Base-by-base conservation (phyloP, 129 eudicot genomes). In the Logfia minima region DNA sequence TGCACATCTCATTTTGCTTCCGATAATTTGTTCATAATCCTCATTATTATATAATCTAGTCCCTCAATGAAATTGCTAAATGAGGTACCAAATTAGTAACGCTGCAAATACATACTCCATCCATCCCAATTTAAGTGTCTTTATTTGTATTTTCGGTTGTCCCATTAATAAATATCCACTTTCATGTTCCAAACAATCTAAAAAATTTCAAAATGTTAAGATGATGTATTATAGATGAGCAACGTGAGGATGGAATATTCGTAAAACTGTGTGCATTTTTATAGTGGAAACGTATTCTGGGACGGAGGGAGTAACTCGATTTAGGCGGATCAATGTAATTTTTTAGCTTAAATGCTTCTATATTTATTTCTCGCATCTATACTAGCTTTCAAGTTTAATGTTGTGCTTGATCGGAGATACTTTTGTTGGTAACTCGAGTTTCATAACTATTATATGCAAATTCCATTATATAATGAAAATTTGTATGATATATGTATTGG, bases 371-470 rank as follows among this genome's bases (percentile, higher is more conserved):
- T 29, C 26, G 18, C 22, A 29, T 72, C 48, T 8, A 11, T 24
- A 16, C 64, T 52, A 71, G 65, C 28, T 52, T 62, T 62, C 16
- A 41, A 41, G 51, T 41, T 41, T 41, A 41, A 41, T 58, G 26
- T 6, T 31, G 35, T 71, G 5, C 6, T 13, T 28, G 8, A 9
- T 31, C 31, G 4, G 32, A 56, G 53, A 32, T 55, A 31, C 35
- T 72, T 72, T 58, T 72, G 31, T 34, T 72, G 68, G 66, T 56
- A 72, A 56, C 77, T 55, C 34, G 22, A 22, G 18, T 56, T 56
- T 72, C 29, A 10, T 72, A 32, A 56, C 58, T 72, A 72, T 26
- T 4, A 55, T 68, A 66, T 68, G 24, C 17, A 19, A 37, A 68
- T 62, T 62, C 3, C 35, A 62, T 62, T 11, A 11, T 61, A 4